Evolutionary conservation across 495 filamentous ascomycete genomes (phyloP), one percentile per base, ranked within the genome.

Genomic region (Tuber indicum): DNA sequence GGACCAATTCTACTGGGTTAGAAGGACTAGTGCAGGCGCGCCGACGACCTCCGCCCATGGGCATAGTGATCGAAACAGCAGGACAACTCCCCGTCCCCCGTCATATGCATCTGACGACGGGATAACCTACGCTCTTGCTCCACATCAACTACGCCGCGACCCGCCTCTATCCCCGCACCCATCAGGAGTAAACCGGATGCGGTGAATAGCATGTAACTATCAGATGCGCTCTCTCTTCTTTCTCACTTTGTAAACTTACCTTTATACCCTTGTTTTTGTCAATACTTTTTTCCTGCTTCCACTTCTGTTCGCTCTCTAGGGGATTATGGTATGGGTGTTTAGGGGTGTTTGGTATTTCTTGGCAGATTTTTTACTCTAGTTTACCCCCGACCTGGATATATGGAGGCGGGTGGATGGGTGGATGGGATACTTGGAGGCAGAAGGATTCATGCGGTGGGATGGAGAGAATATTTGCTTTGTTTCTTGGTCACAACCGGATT

Each of bases 1-100:
- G 0, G 88, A 94, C 79, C 87, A 93, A 43, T 87, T 96, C 41
- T 93, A 91, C 84, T 96, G 93, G 93, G 87, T 90, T 82, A 88
- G 91, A 89, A 78, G 85, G 87, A 21, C 83, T 85, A 43, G 79
- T 81, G 21, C 73, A 26, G 79, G 76, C 47, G 75, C 71, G 74
- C 78, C 76, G 32, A 79, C 76, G 77, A 84, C 77, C 49, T 74
- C 75, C 75, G 75, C 76, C 71, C 44, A 80, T 83, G 78, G 78
- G 72, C 49, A 75, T 46, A 79, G 78, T 42, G 78, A 74, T 45
- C 84, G 81, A 73, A 52, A 72, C 71, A 74, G 71, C 32, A 73
- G 70, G 44, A 78, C 58, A 44, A 72, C 75, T 72, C 85, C 85
- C 21, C 86, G 91, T 7, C 92, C 91, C 26, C 91, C 91, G 52